phyloP scores from a whole-genome alignment of 306 rosid genomes.

The Parietaria judaica region DNA sequence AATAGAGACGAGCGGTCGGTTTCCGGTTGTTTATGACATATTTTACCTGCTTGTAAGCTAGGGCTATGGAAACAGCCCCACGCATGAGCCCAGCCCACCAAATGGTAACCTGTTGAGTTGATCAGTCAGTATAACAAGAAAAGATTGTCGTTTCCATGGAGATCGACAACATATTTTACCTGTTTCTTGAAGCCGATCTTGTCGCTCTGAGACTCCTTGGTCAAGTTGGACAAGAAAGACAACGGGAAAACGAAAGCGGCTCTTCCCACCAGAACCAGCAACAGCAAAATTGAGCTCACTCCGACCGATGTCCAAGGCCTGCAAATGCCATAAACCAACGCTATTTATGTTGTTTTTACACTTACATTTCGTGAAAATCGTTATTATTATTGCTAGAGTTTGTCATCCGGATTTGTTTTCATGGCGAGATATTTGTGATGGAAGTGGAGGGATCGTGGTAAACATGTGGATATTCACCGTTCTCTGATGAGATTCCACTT shows the following conservation, averaged over 20 bases:
- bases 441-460: too few relatives aligned
- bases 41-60: conserved; percentile 46
- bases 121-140: neutral
- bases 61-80: conserved; percentile 61
- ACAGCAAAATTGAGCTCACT: conserved; percentile 36
- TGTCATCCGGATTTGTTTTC: too few relatives aligned
- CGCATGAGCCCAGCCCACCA: conserved; percentile 75
- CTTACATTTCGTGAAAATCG: too few relatives aligned
- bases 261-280: conserved; percentile 51
- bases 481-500: conserved; percentile 39
- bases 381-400: too few relatives aligned
- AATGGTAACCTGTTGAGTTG: conserved; percentile 38
- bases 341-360: too few relatives aligned
- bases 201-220: conserved; percentile 28
- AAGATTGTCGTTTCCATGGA: neutral
- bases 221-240: conserved; percentile 40
- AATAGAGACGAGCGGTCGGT: too few relatives aligned
- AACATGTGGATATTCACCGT: conserved; percentile 24
- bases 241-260: conserved; percentile 64
- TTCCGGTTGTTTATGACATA: too few relatives aligned
- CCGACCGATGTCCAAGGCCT: conserved; percentile 44
- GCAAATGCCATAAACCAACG: neutral
- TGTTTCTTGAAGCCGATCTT: conserved; percentile 49
- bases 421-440: too few relatives aligned
- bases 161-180: conserved; percentile 23